Evolutionary conservation across 345 rosid species (phyloP), one percentile per base, ranked within the genome.

Genomic region (Bruguiera sexangula): DNA sequence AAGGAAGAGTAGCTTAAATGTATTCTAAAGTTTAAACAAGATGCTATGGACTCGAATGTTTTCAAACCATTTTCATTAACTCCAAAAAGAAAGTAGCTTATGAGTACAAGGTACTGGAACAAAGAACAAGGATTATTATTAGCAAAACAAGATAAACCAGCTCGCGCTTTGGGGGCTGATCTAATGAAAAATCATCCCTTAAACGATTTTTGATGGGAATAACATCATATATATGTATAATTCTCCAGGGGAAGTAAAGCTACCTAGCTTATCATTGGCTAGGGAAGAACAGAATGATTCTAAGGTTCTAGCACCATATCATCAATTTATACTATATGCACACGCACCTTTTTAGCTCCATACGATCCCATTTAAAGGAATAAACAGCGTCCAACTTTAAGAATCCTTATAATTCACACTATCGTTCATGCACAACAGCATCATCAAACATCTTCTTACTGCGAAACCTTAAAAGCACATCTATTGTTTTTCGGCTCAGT

Each of bases 241-340:
- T 68, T 77, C 59, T 80, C 84, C 67, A 15, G 6, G 61, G 56
- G 80, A 81, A 83, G 72, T 29, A 71, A 67, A 77, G 63, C 69
- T 31, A 58, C 51, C 67, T 60, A 21, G 46, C 60, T 64, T 65
- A 79, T 83, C 39, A 87, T 85, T 87, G 87, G 86, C 65, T 69
- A 68, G 6, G 16, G 69, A 74, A 74, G 89, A 83, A 87, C 85
- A 82, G 73, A 83, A 84, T 59, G 79, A 76, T 77, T 79, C 78
- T 39, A 59, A 22, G 7, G 62, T 58, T 34, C 31, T 39, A 69
- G 80, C 81, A 85, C 77, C 84, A 73, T 76, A 82, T 75, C 73
- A 63, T 67, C 9, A 20, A 81, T 81, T 83, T 80, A 81, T 78
- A 60, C 79, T 59, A 54, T 55, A 19, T 51, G 66, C 69, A 66